Percentiles rank a stretch among this genome's conserved stretches.
These are phyloP conservation scores for Eucalyptus rudis DNA, from an alignment of 345 rosid genomes.

Conservation along the genomic window DNA sequence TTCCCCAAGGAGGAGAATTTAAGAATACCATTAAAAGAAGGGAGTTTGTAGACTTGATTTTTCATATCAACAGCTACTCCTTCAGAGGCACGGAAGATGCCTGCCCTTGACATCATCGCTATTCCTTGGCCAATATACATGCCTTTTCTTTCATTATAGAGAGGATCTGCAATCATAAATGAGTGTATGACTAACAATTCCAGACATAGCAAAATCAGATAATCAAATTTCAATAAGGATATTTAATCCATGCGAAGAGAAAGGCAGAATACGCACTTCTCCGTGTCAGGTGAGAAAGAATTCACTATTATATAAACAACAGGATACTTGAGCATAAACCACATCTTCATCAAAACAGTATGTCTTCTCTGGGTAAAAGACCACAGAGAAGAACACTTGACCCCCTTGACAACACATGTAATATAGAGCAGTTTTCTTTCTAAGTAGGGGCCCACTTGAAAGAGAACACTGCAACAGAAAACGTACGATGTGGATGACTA, in stretches of 20 bases:
- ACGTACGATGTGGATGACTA: background rate
- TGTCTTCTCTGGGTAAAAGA: background rate
- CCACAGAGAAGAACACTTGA: background rate
- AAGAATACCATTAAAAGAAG: slow-evolving; percentile 69
- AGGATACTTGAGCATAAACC: background rate
- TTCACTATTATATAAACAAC: background rate
- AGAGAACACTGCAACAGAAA: background rate
- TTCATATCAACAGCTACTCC: slow-evolving; percentile 90
- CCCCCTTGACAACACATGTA: background rate
- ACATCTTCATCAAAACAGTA: background rate
- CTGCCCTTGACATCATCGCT: slow-evolving; percentile 83
- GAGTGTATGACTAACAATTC: background rate
- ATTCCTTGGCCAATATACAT: slow-evolving; percentile 91
- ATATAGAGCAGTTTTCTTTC: background rate
- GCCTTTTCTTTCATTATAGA: slow-evolving; percentile 57
- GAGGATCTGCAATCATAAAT: slow-evolving; percentile 50
- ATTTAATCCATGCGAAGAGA: background rate
- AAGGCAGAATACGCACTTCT: background rate
- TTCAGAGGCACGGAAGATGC: slow-evolving; percentile 68
- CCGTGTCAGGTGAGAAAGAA: background rate
- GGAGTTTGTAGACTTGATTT: slow-evolving; percentile 59
- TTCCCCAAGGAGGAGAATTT: background rate
- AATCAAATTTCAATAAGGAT: background rate
- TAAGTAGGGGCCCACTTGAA: background rate
- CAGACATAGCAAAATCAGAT: background rate